Percentiles rank a stretch among this genome's conserved stretches.
phyloP scores from a whole-genome alignment of 1,284 basidiomycete genomes.

The Cutaneotrichosporon sp. region DNA sequence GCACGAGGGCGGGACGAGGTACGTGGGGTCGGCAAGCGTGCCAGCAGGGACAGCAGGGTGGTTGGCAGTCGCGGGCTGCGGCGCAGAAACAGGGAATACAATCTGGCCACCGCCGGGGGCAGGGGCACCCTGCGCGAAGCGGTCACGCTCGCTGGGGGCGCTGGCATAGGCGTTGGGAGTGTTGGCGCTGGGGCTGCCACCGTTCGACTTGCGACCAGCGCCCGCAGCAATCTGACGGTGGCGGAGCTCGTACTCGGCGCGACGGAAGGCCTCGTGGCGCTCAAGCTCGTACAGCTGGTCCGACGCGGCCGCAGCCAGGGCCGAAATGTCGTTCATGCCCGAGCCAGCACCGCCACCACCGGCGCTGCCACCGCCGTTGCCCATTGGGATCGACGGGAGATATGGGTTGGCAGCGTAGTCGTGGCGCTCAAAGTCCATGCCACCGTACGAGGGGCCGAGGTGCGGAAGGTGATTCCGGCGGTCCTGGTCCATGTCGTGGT shows the following conservation, averaged over 20 bases:
- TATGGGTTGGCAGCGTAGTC: constrained; percentile 35
- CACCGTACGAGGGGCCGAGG: constrained; percentile 40
- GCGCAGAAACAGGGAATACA: constrained; percentile 46
- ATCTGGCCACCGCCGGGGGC: constrained; percentile 35
- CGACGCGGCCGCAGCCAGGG: constrained; percentile 73
- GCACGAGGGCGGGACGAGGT: constrained; percentile 49
- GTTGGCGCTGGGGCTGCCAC: constrained; percentile 57
- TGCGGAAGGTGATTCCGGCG: constrained; percentile 35
- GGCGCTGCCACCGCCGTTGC: constrained; percentile 8
- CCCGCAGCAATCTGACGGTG: constrained; percentile 53
- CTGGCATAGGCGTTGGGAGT: constrained; percentile 22
- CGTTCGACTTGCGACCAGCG: constrained; percentile 52
- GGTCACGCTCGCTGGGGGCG: constrained; percentile 42
- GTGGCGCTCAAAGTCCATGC: constrained; percentile 43
- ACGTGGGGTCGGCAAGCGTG: constrained; percentile 48
- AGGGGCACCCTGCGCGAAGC: constrained; percentile 33
- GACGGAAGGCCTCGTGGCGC: constrained; percentile 69
- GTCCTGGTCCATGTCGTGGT: constrained; percentile 38
- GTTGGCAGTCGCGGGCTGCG: constrained; percentile 43
- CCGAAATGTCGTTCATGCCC: constrained; percentile 53
- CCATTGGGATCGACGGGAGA: constrained; percentile 30
- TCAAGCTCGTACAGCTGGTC: constrained; percentile 83
- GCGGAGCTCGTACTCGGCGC: constrained; percentile 76
- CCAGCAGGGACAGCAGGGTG: constrained; percentile 48
- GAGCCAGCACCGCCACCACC: constrained; percentile 25